Base-by-base conservation (phyloP, 306 rosid species). In the Carpinus fangiana region DNA sequence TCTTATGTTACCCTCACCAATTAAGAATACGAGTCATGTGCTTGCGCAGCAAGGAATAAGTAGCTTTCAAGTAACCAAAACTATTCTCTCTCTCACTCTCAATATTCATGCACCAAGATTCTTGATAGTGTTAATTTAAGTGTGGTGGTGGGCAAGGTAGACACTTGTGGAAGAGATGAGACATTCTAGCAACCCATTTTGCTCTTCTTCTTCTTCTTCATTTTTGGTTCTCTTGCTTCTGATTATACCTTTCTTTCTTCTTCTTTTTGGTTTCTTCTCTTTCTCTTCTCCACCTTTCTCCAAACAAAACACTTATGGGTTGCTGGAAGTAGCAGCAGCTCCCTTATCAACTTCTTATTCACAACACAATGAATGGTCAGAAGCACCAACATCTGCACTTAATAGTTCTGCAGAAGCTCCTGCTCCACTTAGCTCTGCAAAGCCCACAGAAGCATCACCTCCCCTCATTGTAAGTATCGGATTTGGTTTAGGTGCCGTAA, bases 1-100 rank as follows among this genome's bases (percentile, higher is more conserved):
- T 43, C 26, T n/a, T 31, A 70, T n/a, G 17, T 46, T 69, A 8
- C 36, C 26, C 18, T 14, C 55, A 16, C 52, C 54, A 61, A n/a
- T n/a, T n/a, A n/a, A 73, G 84, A 77, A 73, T 80, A 53, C 28
- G 47, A 60, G 43, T 67, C 36, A 20, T 48, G 8, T 31, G 72
- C 36, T 12, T 48, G 8, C 31, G 71, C 73, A 70, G 76, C 51
- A 73, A 80, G 50, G 84, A 70, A 82, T 86, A 74, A 73, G 31
- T 26, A 55, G 7, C 12, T 57, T 68, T 68, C 72, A 86, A 82
- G 88, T 53, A 77, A 82, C 77, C 84, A 64, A 76, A 79, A 76
- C 38, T 74, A 64, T 76, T 36, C 36, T 41, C 55, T 73, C 34
- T 11, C 18, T 28, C 38, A 6, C 14, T 17, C 14, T 21, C 38